Percentiles rank a stretch among this genome's conserved stretches.
These are phyloP conservation scores for Thozetella sp. DNA, from an alignment of 495 filamentous ascomycete species.

Conservation along the genomic window DNA sequence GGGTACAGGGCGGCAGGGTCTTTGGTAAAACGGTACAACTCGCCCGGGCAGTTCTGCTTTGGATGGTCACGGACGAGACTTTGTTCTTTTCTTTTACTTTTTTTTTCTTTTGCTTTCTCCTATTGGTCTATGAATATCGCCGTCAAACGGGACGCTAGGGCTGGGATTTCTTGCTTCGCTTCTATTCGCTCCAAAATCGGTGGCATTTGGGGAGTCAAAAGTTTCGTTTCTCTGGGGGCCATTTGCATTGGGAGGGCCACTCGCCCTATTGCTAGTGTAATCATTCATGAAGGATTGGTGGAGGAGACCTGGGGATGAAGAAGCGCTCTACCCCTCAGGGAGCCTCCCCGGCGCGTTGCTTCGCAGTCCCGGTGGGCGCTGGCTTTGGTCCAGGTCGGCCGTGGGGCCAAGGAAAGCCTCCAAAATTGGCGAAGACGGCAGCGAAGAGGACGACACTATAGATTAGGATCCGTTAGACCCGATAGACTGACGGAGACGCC, in stretches of 20 bases:
- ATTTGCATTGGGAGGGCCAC: not conserved
- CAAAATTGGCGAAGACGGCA: not conserved
- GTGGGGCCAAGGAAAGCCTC: not conserved
- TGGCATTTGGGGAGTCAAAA: not conserved
- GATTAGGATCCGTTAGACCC: conserved; percentile 20
- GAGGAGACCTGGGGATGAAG: not conserved
- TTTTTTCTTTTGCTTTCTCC: not conserved
- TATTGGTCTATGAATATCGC: not conserved
- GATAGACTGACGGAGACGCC: conserved; percentile 25
- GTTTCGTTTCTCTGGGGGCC: not conserved
- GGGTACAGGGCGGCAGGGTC: not conserved
- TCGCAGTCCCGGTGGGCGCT: not conserved
- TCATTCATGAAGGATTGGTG: not conserved
- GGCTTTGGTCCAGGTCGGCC: not conserved
- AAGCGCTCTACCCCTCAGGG: not conserved
- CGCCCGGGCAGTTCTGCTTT: conserved; percentile 8
- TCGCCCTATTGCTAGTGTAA: not conserved
- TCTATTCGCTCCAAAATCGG: not conserved
- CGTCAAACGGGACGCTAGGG: not conserved
- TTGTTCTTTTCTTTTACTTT: not conserved
- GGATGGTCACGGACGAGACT: not conserved
- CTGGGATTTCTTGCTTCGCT: conserved; percentile 2
- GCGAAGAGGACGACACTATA: conserved; percentile 2
- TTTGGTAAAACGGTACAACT: conserved; percentile 11
- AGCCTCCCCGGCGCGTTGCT: not conserved